Percentiles rank a stretch among this genome's conserved stretches.
Conservation (phyloP, 208 protist species). For the Wallacemonas sp. region DNA sequence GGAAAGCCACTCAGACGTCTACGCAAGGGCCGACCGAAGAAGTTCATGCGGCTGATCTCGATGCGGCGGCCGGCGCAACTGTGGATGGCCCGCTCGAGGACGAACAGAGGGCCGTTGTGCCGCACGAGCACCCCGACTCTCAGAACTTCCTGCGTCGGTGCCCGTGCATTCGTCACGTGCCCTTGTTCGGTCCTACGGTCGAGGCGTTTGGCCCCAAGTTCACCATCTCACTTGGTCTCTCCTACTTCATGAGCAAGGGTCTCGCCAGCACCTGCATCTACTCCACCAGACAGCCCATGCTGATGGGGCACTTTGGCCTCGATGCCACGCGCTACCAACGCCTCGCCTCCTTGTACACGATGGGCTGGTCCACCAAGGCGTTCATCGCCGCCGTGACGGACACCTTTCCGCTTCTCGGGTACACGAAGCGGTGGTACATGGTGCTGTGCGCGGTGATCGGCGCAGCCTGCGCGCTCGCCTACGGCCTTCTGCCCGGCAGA, state of each 20-base stretch:
- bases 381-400: conserved; percentile 34
- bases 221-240: conserved; percentile 27
- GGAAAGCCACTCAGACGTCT: no score
- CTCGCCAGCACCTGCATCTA: conserved; percentile 27
- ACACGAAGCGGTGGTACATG: conserved; percentile 51
- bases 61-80: no score
- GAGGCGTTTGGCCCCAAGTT: conserved; percentile 32
- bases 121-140: conserved; percentile 15
- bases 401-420: conserved; percentile 37
- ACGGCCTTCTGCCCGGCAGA: conserved; percentile 22
- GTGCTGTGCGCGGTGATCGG: conserved; percentile 25
- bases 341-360: conserved; percentile 20
- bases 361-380: conserved; percentile 42
- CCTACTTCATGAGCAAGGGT: conserved; percentile 43
- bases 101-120: background rate
- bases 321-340: conserved; percentile 34
- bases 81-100: no score
- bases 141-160: conserved; percentile 14
- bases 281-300: conserved; percentile 27
- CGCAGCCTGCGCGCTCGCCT: conserved; percentile 21
- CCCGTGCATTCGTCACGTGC: conserved; percentile 25
- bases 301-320: conserved; percentile 23
- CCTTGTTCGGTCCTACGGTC: conserved; percentile 22
- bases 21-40: no score
- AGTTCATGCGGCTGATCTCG: no score